Evolutionary conservation across 2,329 filamentous ascomycete genomes (phyloP).

Genomic region (Aspergillus neotritici): DNA sequence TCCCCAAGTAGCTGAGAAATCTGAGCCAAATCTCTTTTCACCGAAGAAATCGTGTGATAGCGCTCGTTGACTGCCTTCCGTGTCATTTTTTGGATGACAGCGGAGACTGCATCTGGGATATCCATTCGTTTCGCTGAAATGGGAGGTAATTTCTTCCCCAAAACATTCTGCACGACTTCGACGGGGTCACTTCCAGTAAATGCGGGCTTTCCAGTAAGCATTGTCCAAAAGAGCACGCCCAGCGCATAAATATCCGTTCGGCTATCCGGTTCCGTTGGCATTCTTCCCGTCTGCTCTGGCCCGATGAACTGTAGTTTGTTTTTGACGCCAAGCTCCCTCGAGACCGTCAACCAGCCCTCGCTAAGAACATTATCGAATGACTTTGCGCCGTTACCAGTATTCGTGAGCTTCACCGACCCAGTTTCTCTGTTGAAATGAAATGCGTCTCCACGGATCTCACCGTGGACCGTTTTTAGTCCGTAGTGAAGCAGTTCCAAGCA

Average conservation of each 20-base stretch:
- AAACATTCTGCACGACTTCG: constrained; percentile 85
- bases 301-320: constrained; percentile 89
- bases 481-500: constrained; percentile 90
- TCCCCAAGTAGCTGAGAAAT: constrained; percentile 69
- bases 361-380: constrained; percentile 90
- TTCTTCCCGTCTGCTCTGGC: constrained; percentile 87
- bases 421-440: constrained; percentile 77
- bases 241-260: constrained; percentile 92
- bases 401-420: constrained; percentile 69
- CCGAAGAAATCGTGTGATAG: constrained; percentile 81
- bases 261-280: constrained; percentile 86
- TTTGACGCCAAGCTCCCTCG: constrained; percentile 76
- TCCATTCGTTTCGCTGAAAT: constrained; percentile 74
- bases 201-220: constrained; percentile 71
- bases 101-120: constrained; percentile 73
- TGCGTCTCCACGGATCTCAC: constrained; percentile 82
- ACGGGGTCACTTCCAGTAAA: constrained; percentile 76
- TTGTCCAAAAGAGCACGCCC: constrained; percentile 81
- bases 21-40: constrained; percentile 72
- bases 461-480: constrained; percentile 77
- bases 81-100: constrained; percentile 86
- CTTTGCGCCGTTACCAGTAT: constrained; percentile 78
- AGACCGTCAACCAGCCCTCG: constrained; percentile 78
- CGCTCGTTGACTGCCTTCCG: constrained; percentile 80
- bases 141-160: constrained; percentile 70